Evolutionary conservation across 352 stramenopile genomes (phyloP).

Genomic region (Hyaloperonospora brassicae): DNA sequence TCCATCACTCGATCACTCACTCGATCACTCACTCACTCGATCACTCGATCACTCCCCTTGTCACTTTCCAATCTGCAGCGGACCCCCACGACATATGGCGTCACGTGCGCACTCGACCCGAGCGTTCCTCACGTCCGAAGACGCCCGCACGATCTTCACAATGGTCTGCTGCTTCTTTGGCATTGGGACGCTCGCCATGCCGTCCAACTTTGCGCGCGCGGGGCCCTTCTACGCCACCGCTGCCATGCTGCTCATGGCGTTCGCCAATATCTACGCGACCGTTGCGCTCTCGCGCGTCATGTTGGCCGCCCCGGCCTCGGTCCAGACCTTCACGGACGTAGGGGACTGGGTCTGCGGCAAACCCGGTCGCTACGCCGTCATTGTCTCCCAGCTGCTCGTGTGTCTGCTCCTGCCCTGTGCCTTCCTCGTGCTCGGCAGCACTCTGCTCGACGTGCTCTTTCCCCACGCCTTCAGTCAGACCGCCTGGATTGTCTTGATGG

Average conservation of each 20-base stretch:
- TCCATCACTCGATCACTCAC: too few species aligned
- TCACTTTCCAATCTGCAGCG: too few species aligned
- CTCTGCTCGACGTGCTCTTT: conserved; percentile 17
- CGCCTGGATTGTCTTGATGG: conserved; percentile 27
- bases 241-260: conserved; percentile 47
- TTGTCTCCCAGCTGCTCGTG: conserved; percentile 48
- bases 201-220: conserved; percentile 54
- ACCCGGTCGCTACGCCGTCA: conserved; percentile 39
- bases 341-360: conserved; percentile 32
- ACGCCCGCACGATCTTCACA: conserved; percentile 52
- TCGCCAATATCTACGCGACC: conserved; percentile 56
- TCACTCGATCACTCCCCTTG: too few species aligned
- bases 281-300: conserved; percentile 48
- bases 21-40: too few species aligned
- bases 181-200: conserved; percentile 60
- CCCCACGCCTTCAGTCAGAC: conserved; percentile 19
- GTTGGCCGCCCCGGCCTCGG: conserved; percentile 40
- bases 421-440: conserved; percentile 16
- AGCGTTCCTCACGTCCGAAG: conserved; percentile 46
- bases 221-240: conserved; percentile 32
- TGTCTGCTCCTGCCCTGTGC: conserved; percentile 48
- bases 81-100: too few species aligned
- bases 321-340: conserved; percentile 54
- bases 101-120: too few species aligned
- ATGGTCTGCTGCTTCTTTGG: conserved; percentile 59